Percentiles rank a stretch among this genome's conserved stretches.
These are phyloP conservation scores for Cydonia oblonga DNA, from an alignment of 331 rosid genomes.

Conservation along the genomic window DNA sequence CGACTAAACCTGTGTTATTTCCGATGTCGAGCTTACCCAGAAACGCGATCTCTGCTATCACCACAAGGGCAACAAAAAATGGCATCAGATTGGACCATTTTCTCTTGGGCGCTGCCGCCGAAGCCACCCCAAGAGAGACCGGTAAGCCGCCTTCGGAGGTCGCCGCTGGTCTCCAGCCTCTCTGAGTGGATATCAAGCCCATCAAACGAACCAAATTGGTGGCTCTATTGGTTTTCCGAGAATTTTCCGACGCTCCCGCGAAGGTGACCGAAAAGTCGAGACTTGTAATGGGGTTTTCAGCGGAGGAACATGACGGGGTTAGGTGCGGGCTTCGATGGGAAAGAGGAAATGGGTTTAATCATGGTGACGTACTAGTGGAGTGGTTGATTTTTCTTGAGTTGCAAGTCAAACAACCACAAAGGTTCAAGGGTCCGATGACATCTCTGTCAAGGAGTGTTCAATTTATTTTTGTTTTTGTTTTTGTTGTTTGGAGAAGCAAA, in stretches of 20 bases:
- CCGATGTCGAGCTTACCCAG: constrained; percentile 69
- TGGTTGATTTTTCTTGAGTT: neutral
- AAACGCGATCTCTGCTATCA: constrained; percentile 74
- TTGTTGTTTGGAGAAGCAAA: neutral
- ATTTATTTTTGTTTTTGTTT: neutral
- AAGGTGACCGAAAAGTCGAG: neutral
- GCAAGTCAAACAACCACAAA: constrained; percentile 7
- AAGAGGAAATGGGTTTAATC: neutral
- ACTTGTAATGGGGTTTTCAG: neutral
- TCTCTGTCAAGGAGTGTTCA: neutral
- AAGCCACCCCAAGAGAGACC: constrained; percentile 11
- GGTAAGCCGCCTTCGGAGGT: constrained; percentile 33
- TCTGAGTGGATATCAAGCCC: constrained; percentile 46
- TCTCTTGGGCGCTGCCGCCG: constrained; percentile 28
- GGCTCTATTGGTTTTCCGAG: neutral
- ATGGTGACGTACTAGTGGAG: neutral
- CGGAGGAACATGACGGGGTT: neutral
- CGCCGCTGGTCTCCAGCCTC: constrained; percentile 53
- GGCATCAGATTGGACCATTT: constrained; percentile 63
- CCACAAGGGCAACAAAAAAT: constrained; percentile 53
- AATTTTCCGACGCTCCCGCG: constrained; percentile 1
- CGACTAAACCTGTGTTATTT: constrained; percentile 62
- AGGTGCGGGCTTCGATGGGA: neutral
- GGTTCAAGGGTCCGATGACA: neutral
- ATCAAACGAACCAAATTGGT: constrained; percentile 1